Conservation (phyloP, 1,284 basidiomycete species). For the Cryptococcus jaspeensis region DNA sequence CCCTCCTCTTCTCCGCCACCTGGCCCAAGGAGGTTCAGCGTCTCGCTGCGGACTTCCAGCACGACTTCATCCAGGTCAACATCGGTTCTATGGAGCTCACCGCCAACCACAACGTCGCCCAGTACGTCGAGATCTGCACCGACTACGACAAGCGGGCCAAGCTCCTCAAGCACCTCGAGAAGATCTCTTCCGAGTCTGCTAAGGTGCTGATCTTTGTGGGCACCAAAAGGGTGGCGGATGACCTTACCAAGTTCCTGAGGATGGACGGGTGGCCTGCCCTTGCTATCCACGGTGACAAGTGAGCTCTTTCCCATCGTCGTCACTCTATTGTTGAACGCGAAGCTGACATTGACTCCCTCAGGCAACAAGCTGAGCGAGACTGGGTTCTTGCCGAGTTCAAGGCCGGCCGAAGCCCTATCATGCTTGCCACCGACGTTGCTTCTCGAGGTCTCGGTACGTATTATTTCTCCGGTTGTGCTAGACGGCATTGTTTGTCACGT, state of each 20-base stretch:
- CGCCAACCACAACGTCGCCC: constrained; percentile 96
- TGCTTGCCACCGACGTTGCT: constrained; percentile 96
- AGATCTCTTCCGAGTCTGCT: constrained; percentile 93
- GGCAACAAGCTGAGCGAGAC: constrained; percentile 85
- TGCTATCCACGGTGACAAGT: constrained; percentile 97
- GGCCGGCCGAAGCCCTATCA: constrained; percentile 92
- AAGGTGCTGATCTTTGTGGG: constrained; percentile 99
- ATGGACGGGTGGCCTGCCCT: constrained; percentile 98
- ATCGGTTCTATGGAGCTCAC: constrained; percentile 98
- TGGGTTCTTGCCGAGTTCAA: constrained; percentile 99
- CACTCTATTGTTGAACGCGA: constrained; percentile 7
- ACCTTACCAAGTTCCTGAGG: constrained; percentile 94
- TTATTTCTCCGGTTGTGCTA: constrained; percentile 2
- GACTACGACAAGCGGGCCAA: constrained; percentile 97
- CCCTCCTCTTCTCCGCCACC: constrained; percentile 96
- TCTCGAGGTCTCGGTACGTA: constrained; percentile 99
- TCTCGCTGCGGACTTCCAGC: constrained; percentile 92
- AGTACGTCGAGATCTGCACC: constrained; percentile 94
- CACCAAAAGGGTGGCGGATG: constrained; percentile 96
- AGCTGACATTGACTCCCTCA: constrained; percentile 47
- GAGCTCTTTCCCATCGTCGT: constrained; percentile 15
- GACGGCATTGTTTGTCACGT: constrained; percentile 13
- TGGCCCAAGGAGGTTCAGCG: constrained; percentile 99
- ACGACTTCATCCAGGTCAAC: constrained; percentile 97
- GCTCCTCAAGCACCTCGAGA: constrained; percentile 94